Evolutionary conservation across 306 rosid species (phyloP), one percentile per base, ranked within the genome.

Genomic region (Cicer judaicum): DNA sequence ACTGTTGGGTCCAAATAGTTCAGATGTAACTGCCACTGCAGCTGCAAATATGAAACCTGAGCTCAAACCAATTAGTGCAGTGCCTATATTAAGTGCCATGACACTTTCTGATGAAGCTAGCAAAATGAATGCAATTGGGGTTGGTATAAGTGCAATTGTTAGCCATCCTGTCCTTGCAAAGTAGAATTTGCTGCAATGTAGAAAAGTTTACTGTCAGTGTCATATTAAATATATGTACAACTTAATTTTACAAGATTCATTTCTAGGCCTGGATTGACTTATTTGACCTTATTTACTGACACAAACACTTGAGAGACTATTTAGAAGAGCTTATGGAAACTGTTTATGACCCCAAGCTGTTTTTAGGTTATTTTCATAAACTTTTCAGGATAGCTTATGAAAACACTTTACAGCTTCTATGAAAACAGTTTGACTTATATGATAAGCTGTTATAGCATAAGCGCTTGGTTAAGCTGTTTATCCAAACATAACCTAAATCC

Each of bases 161-260:
- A 95, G 78, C 98, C 99, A 95, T 55, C 97, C 99, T 1, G 99
- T 95, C 68, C 99, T 89, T 12, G 99, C 99, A 82, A 90, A 95
- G 82, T 92, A 95, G 55, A 89, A 74, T 67, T 90, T 92, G 59
- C 99, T 95, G 92, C 88, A 79, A 21, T 21, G 15, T 56, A 55
- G 10, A 70, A 81, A 75, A 60, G 3, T 1, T 34, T 55, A 46
- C 41, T 21, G 41, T 36, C 41, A 61, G 66, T 13, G 6, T 74
- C 65, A 72, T 15, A 63, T 77, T 77, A 21, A 60, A 21, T 63
- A 29, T 29, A 29, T 29, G 36, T 29, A 57, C 41, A 47, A 47
- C 10, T 59, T 48, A 14, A 14, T 42, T 61, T 42, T 11, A 10
- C 60, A 77, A 73, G 13, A 73, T 24, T 78, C 76, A 64, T 8